These are phyloP conservation scores for Yamadazyma songkhlaensis DNA, from an alignment of 1,139 yeast species.

Conservation along the genomic window DNA sequence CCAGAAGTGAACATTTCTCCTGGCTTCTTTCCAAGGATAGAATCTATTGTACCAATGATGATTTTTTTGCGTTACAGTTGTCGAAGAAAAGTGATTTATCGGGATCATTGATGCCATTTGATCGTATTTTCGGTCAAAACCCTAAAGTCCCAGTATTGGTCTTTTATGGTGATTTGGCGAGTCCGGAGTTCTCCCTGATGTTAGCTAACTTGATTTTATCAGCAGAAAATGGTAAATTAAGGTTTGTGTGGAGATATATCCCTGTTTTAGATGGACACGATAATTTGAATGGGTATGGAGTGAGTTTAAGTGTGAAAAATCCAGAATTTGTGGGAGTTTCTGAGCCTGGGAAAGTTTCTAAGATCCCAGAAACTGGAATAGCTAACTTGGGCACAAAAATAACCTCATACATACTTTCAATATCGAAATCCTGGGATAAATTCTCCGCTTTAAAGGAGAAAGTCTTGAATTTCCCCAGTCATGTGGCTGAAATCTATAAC, in stretches of 20 bases:
- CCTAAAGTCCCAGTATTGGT: slow-evolving; percentile 37
- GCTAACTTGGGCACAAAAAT: slow-evolving; percentile 41
- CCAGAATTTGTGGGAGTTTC: slow-evolving; percentile 46
- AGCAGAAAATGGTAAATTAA: slow-evolving; percentile 62
- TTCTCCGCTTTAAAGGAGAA: slow-evolving; percentile 34
- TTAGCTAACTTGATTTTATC: slow-evolving; percentile 58
- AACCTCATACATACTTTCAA: slow-evolving; percentile 38
- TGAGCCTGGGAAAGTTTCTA: slow-evolving; percentile 47
- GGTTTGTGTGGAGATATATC: slow-evolving; percentile 74
- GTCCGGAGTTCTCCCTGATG: slow-evolving; percentile 51
- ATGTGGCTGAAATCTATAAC: background rate
- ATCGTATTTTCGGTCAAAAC: slow-evolving; percentile 55
- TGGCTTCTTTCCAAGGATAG: slow-evolving; percentile 55
- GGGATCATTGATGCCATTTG: slow-evolving; percentile 40
- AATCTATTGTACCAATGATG: slow-evolving; percentile 62
- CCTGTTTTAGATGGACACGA: slow-evolving; percentile 26
- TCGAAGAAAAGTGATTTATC: slow-evolving; percentile 18
- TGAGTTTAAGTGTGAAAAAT: slow-evolving; percentile 39
- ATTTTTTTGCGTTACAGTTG: slow-evolving; percentile 66
- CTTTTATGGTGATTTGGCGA: slow-evolving; percentile 52
- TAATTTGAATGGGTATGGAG: slow-evolving; percentile 63
- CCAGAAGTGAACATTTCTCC: slow-evolving; percentile 27
- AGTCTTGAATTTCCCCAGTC: slow-evolving; percentile 4
- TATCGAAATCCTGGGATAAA: slow-evolving; percentile 10
- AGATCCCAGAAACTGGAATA: background rate